Base-by-base conservation (phyloP, 495 filamentous ascomycete species). In the Amniculicola lignicola region DNA sequence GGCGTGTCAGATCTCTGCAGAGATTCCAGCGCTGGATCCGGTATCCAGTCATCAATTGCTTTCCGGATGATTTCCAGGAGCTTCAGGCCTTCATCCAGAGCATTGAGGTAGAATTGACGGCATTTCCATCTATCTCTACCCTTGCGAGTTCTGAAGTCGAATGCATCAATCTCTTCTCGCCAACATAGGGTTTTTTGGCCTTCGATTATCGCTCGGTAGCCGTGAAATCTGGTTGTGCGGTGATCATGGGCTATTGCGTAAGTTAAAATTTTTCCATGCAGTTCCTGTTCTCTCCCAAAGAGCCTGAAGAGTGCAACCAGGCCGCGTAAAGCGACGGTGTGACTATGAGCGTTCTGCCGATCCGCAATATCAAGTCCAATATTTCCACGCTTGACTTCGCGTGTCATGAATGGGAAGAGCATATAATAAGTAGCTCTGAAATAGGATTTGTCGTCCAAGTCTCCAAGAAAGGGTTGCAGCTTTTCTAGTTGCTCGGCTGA, bases 201-300 rank as follows among this genome's bases (percentile, higher is more conserved):
- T 23, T 65, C 39, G 37, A 68, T 54, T 12, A 64, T 46, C 46
- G 56, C 38, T 40, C 67, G 65, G 50, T 67, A 48, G 19, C 66
- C 66, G 42, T 53, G 57, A 36, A 57, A 52, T 18, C 54, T 38
- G 12, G 51, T 33, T 15, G 38, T 47, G 21, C 35, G 16, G 28
- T 57, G 46, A 33, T 49, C 51, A 25, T 57, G 35, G 35, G 54
- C 50, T 37, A 57, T 57, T 24, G 45, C 50, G 42, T 51, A 57
- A 21, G 29, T 45, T 29, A 39, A 51, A 24, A 48, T 61, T 33
- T 57, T 33, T 33, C 46, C 29, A 51, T 51, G 28, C 21, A 57
- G 45, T 49, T 57, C 43, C 14, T 51, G 51, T 36, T 50, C 54
- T 12, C 54, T 33, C 31, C 28, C 35, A 40, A 51, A 29, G 11